A percentile compares a stretch with the other conserved stretches of the same genome.
phyloP scores from a whole-genome alignment of 2,329 filamentous ascomycete species.

The Nemania sp. region DNA sequence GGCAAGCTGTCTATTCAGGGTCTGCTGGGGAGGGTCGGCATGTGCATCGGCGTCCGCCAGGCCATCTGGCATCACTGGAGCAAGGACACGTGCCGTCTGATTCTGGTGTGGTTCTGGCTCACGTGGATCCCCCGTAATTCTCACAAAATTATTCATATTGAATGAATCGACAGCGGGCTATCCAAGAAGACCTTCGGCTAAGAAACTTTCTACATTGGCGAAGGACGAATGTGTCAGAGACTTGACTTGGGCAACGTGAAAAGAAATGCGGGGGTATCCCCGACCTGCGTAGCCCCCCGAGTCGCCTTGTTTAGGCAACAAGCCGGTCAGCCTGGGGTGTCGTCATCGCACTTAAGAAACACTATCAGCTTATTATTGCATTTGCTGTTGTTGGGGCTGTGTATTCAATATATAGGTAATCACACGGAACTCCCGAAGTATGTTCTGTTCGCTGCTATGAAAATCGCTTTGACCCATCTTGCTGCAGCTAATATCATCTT shows the following conservation, averaged over 20 bases:
- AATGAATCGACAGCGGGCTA: no score
- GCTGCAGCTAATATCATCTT: no score
- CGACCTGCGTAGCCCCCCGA: no score
- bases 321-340: neutral
- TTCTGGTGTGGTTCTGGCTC: conserved; percentile 31
- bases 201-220: no score
- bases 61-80: neutral
- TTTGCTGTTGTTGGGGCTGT: no score
- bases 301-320: conserved; percentile 3
- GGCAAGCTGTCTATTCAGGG: neutral
- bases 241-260: neutral
- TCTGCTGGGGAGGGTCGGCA: neutral
- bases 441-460: no score
- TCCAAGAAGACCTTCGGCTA: no score
- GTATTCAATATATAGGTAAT: no score
- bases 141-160: conserved; percentile 23
- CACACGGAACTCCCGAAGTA: no score
- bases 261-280: no score
- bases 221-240: neutral
- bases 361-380: no score
- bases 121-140: conserved; percentile 32
- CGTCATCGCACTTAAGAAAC: neutral
- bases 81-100: neutral
- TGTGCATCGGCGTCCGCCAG: neutral
- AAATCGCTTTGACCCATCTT: no score